phyloP scores from a whole-genome alignment of 805 yeast species.

The Isabelozyma gotoi region DNA sequence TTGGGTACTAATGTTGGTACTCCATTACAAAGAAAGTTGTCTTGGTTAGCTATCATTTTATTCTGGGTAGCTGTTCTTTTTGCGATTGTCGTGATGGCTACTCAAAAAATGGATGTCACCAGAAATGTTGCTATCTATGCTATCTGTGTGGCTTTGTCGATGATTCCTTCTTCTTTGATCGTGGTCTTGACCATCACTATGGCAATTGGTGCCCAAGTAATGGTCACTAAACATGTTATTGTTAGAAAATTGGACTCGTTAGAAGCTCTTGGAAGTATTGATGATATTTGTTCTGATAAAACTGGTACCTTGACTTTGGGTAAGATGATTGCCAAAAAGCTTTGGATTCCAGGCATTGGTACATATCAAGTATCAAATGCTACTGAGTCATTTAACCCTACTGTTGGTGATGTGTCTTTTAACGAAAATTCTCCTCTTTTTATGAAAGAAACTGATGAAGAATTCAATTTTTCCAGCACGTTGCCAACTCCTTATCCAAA shows the following conservation, averaged over 20 bases:
- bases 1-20: slow-evolving; percentile 80
- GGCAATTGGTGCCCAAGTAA: slow-evolving; percentile 77
- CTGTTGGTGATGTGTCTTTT: slow-evolving; percentile 47
- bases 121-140: slow-evolving; percentile 86
- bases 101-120: slow-evolving; percentile 73
- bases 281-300: slow-evolving; percentile 79
- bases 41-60: slow-evolving; percentile 72
- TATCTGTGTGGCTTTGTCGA: slow-evolving; percentile 77
- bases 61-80: slow-evolving; percentile 79
- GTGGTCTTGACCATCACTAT: slow-evolving; percentile 83
- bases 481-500: slow-evolving; percentile 15
- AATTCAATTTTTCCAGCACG: slow-evolving; percentile 24
- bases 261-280: slow-evolving; percentile 77
- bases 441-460: slow-evolving; percentile 36
- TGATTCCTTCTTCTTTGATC: slow-evolving; percentile 79
- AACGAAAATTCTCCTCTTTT: slow-evolving; percentile 35
- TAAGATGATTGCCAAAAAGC: slow-evolving; percentile 69
- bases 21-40: slow-evolving; percentile 72
- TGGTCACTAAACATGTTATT: slow-evolving; percentile 69
- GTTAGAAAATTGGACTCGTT: slow-evolving; percentile 76
- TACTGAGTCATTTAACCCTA: slow-evolving; percentile 64
- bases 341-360: slow-evolving; percentile 68
- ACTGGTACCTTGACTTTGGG: slow-evolving; percentile 84
- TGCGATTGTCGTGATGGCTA: slow-evolving; percentile 84
- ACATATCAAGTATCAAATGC: slow-evolving; percentile 54